Evolutionary conservation across 2,329 filamentous ascomycete genomes (phyloP).

Genomic region (Colletotrichum lindemuthianum): DNA sequence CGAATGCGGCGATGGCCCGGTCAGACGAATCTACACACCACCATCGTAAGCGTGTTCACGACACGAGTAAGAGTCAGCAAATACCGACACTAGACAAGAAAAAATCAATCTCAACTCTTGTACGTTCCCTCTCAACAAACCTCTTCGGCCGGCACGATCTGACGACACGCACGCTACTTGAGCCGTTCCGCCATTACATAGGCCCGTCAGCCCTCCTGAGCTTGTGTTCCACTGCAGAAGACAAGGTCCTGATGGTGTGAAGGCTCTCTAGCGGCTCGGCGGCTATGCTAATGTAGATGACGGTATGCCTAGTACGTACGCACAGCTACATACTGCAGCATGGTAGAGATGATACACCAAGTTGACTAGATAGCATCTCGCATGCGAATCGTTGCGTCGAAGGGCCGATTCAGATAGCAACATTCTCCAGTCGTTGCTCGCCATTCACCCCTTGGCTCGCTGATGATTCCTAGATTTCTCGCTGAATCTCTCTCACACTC

Average conservation of each 20-base stretch:
- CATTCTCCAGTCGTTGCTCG: neutral
- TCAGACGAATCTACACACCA: neutral
- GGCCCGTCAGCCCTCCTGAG: neutral
- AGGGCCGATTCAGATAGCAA: constrained; percentile 35
- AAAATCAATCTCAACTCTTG: neutral
- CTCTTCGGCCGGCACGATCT: constrained; percentile 6
- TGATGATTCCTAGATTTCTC: neutral
- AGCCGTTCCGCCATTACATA: neutral
- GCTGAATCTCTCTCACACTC: neutral
- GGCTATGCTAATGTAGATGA: neutral
- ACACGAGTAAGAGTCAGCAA: neutral
- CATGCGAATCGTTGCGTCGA: constrained; percentile 27
- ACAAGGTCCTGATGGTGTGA: neutral
- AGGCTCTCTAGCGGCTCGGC: neutral
- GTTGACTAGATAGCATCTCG: constrained; percentile 22
- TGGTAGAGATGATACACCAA: neutral
- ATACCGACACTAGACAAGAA: neutral
- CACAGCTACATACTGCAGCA: neutral
- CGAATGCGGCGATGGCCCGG: constrained; percentile 3
- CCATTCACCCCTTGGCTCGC: constrained; percentile 8
- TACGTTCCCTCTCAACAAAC: constrained; percentile 15
- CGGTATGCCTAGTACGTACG: neutral
- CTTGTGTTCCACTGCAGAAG: neutral
- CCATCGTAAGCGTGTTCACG: too few relatives aligned
- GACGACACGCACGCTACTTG: neutral